Evolutionary conservation across 2,329 filamentous ascomycete genomes (phyloP).

Genomic region (Scorias spongiosa): DNA sequence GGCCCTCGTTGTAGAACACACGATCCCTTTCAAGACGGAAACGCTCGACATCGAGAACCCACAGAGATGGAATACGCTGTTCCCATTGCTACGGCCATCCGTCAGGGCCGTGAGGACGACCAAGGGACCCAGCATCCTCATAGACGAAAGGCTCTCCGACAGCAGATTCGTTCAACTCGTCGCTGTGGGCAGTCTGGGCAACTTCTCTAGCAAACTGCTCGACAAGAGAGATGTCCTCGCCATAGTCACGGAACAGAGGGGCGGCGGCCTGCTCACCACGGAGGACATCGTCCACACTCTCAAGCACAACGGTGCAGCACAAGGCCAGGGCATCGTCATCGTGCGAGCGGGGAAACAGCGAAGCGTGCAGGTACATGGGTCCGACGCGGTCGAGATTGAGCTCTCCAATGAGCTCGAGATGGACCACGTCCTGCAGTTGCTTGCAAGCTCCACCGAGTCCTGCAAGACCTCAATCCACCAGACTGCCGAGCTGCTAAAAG

Average conservation of each 20-base stretch:
- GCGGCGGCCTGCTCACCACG: slow-evolving; percentile 13
- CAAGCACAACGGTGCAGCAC: slow-evolving; percentile 9
- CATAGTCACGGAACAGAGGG: slow-evolving; percentile 13
- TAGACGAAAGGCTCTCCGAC: slow-evolving; percentile 15
- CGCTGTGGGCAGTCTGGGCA: slow-evolving; percentile 15
- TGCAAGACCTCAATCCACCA: slow-evolving; percentile 14
- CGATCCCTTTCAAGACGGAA: slow-evolving; percentile 16
- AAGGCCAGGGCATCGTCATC: slow-evolving; percentile 15
- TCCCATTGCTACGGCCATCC: slow-evolving; percentile 20
- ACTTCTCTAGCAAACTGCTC: slow-evolving; percentile 21
- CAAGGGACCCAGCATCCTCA: slow-evolving; percentile 17
- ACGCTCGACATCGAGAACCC: slow-evolving; percentile 17
- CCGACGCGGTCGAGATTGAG: slow-evolving; percentile 15
- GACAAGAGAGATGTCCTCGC: slow-evolving; percentile 19
- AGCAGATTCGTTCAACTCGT: slow-evolving; percentile 15
- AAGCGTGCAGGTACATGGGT: slow-evolving; percentile 9
- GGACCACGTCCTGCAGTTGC: slow-evolving; percentile 19
- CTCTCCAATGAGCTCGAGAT: slow-evolving; percentile 15
- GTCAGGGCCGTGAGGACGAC: slow-evolving; percentile 13
- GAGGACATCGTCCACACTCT: slow-evolving; percentile 15
- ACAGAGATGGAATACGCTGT: slow-evolving; percentile 18
- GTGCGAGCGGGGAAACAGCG: slow-evolving; percentile 14
- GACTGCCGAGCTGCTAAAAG: slow-evolving; percentile 14
- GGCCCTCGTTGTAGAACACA: slow-evolving; percentile 23
- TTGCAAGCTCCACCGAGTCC: slow-evolving; percentile 16